Evolutionary conservation across 2,329 filamentous ascomycete genomes (phyloP).

Genomic region (Neonectria neomacrospora): DNA sequence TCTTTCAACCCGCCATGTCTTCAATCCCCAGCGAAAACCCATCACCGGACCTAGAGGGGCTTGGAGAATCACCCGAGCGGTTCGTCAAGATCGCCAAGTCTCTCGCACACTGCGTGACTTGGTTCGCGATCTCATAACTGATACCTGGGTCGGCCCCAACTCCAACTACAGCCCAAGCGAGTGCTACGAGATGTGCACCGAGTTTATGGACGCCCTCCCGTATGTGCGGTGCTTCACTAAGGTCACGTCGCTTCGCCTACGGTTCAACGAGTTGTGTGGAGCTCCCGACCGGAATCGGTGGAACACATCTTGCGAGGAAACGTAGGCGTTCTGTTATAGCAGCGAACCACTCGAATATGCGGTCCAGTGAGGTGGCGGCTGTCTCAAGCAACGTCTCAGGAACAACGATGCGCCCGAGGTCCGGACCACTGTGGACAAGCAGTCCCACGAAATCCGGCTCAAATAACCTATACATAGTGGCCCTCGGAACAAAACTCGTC

Average conservation of each 20-base stretch:
- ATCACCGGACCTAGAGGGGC: conserved; percentile 17
- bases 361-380: accelerated
- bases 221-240: conserved; percentile 20
- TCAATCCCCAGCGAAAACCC: neutral
- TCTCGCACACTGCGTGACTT: conserved; percentile 5
- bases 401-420: conserved; percentile 11
- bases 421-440: neutral
- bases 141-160: conserved; percentile 24
- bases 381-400: neutral
- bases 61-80: conserved; percentile 7
- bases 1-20: neutral
- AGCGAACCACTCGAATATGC: neutral
- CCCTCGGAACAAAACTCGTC: neutral
- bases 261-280: conserved; percentile 27
- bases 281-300: neutral
- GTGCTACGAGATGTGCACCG: neutral
- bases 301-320: conserved; percentile 10
- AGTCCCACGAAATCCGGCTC: neutral
- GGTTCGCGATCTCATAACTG: conserved; percentile 28
- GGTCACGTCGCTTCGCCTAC: conserved; percentile 16
- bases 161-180: conserved; percentile 8
- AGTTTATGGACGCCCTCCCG: conserved; percentile 29
- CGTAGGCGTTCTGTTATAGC: conserved; percentile 16
- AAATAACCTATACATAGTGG: neutral
- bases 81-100: conserved; percentile 28